Percentiles rank a stretch among this genome's conserved stretches.
Conservation (phyloP, 2,329 filamentous ascomycete genomes). For the Claviceps sorghi region DNA sequence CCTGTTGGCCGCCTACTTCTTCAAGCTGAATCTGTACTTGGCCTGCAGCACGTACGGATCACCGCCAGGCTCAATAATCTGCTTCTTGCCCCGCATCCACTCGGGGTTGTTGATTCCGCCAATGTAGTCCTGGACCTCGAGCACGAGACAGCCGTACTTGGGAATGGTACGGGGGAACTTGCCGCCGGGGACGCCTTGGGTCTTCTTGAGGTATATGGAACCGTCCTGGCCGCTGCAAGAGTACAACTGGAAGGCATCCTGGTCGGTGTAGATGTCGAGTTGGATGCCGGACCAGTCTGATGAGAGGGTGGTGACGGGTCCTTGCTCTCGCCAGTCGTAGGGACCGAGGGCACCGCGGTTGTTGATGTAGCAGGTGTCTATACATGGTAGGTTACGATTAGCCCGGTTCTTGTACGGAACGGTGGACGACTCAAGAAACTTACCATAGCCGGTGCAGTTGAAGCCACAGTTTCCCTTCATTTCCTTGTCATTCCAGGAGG, state of each 20-base stretch:
- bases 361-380: slow-evolving; percentile 55
- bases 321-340: slow-evolving; percentile 48
- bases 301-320: slow-evolving; percentile 51
- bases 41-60: slow-evolving; percentile 49
- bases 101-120: slow-evolving; percentile 85
- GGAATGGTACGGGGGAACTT: slow-evolving; percentile 48
- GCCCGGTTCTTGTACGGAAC: background rate
- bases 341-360: slow-evolving; percentile 43
- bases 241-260: slow-evolving; percentile 81
- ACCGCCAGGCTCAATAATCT: slow-evolving; percentile 44
- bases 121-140: slow-evolving; percentile 90
- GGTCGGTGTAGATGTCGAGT: slow-evolving; percentile 68
- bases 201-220: slow-evolving; percentile 50
- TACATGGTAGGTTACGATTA: background rate
- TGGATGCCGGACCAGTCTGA: slow-evolving; percentile 70
- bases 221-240: slow-evolving; percentile 67
- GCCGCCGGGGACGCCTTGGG: slow-evolving; percentile 43
- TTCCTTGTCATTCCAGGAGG: slow-evolving; percentile 47
- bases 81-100: slow-evolving; percentile 53
- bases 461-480: slow-evolving; percentile 62
- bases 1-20: background rate
- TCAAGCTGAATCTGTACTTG: slow-evolving; percentile 43
- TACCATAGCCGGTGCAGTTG: slow-evolving; percentile 74
- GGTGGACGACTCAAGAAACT: slow-evolving; percentile 11
- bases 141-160: slow-evolving; percentile 71